A percentile compares a stretch with the other conserved stretches of the same genome.
Conservation (phyloP, 176 grass and related monocot species). For the Tuctoria greenei region DNA sequence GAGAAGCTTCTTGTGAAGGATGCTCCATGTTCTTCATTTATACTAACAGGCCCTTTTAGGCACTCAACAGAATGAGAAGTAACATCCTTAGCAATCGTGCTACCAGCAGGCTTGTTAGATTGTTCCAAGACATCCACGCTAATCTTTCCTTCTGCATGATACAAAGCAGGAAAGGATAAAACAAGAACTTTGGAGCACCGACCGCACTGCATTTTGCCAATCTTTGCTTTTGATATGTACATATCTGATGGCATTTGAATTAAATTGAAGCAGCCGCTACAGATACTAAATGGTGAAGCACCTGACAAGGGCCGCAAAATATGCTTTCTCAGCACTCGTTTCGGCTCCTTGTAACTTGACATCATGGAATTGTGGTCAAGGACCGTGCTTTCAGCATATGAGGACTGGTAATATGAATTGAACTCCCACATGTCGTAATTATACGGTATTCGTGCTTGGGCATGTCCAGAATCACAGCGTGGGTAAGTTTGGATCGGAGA, state of each 20-base stretch:
- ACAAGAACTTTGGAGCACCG: constrained; percentile 66
- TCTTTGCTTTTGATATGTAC: constrained; percentile 59
- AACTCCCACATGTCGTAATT: constrained; percentile 35
- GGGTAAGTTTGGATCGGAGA: constrained; percentile 46
- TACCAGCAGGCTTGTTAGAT: neutral
- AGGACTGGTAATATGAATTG: constrained; percentile 55
- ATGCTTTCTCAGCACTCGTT: constrained; percentile 48
- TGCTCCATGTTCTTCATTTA: constrained; percentile 42
- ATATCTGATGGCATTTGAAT: constrained; percentile 81
- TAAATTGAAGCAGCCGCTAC: constrained; percentile 67
- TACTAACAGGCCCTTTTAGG: constrained; percentile 22
- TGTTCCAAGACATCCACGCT: constrained; percentile 18
- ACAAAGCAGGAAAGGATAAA: constrained; percentile 55
- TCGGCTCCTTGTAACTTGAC: constrained; percentile 49
- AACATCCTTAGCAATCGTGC: constrained; percentile 12
- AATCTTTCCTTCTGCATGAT: neutral
- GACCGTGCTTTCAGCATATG: constrained; percentile 48
- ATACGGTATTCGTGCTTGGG: constrained; percentile 6
- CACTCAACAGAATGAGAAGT: constrained; percentile 33
- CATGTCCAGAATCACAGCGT: constrained; percentile 38
- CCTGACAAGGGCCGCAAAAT: constrained; percentile 73
- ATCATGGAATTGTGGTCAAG: constrained; percentile 49
- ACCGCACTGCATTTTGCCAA: constrained; percentile 67
- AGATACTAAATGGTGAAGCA: constrained; percentile 73
- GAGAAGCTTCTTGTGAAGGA: constrained; percentile 59